Conservation (phyloP, 140 eudicot genomes). For the Oenanthe javanica region DNA sequence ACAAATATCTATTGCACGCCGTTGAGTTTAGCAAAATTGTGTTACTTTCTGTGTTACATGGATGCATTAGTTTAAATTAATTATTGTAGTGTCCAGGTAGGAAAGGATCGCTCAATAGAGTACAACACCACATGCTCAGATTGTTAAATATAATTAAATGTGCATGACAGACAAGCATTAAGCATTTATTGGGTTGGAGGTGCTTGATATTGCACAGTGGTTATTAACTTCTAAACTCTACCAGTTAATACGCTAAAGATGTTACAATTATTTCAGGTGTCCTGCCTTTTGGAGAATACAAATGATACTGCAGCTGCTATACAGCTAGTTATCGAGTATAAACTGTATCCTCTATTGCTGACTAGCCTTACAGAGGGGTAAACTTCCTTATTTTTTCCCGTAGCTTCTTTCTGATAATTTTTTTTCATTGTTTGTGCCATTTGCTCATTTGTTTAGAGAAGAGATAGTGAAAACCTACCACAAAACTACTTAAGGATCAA, state of each 20-base stretch:
- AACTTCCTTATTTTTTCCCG: neutral
- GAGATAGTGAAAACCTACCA: neutral
- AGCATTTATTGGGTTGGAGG: neutral
- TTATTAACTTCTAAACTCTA: neutral
- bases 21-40: neutral
- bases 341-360: constrained; percentile 67
- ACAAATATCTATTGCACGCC: neutral
- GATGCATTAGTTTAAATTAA: neutral
- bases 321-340: constrained; percentile 45
- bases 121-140: neutral
- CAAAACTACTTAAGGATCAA: neutral
- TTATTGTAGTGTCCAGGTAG: neutral
- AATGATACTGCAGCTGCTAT: constrained; percentile 45
- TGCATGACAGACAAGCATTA: neutral
- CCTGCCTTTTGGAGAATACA: constrained; percentile 58
- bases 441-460: neutral
- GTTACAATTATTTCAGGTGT: constrained; percentile 40
- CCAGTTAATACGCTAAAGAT: neutral
- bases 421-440: neutral
- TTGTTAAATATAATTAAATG: neutral
- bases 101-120: neutral
- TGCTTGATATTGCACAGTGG: neutral
- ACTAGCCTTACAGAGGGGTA: constrained; percentile 79
- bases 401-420: constrained; percentile 1
- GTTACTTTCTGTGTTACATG: neutral